Conservation (phyloP, 306 rosid species). For the Corylus americana region DNA sequence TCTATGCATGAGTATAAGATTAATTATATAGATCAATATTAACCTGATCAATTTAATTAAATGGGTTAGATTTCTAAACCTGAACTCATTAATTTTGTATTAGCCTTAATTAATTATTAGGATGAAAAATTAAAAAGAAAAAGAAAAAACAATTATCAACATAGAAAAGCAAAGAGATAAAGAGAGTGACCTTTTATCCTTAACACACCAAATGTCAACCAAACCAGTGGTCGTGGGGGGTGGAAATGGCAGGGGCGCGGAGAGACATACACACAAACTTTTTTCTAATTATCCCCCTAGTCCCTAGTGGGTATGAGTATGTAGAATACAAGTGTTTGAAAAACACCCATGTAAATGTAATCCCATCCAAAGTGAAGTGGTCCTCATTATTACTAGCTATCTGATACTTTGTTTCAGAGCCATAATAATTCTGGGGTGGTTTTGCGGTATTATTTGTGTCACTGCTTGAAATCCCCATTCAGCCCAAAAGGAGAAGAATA, state of each 20-base stretch:
- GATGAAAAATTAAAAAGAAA: not conserved
- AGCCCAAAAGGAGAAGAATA: not conserved
- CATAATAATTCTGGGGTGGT: slow-evolving; percentile 4
- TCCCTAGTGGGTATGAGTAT: not conserved
- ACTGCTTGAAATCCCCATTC: not conserved
- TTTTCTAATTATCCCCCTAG: not conserved
- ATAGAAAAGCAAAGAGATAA: not conserved
- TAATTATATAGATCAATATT: too few species aligned
- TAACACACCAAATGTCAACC: slow-evolving; percentile 35
- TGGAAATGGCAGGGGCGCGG: slow-evolving; percentile 30
- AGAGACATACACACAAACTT: not conserved
- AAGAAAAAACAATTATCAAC: slow-evolving; percentile 28
- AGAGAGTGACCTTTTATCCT: slow-evolving; percentile 26
- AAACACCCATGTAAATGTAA: slow-evolving; percentile 14
- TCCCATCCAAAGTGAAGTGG: slow-evolving; percentile 17
- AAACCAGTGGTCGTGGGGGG: slow-evolving; percentile 29
- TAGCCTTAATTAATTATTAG: too few species aligned
- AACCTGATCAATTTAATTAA: too few species aligned
- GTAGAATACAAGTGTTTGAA: slow-evolving; percentile 27
- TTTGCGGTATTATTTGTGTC: not conserved
- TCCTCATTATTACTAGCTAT: slow-evolving; percentile 27
- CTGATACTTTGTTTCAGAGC: slow-evolving; percentile 6
- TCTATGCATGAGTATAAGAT: too few species aligned
- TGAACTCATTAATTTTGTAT: too few species aligned
- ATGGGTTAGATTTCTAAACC: too few species aligned